Base-by-base conservation (phyloP, 2,329 filamentous ascomycete species). In the Ceratocystis alfenasii region DNA sequence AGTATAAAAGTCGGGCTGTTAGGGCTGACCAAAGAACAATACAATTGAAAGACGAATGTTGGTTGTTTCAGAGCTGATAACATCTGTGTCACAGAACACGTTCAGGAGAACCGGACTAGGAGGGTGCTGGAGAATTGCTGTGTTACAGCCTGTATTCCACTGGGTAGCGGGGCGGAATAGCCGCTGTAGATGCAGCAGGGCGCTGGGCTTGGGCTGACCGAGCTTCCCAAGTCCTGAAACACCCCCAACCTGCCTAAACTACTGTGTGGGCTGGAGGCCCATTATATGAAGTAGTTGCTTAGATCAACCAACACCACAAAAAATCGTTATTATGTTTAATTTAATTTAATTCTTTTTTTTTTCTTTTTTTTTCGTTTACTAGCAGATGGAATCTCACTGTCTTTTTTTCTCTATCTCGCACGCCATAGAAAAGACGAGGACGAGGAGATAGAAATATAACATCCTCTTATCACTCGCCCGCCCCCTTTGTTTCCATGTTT, bases 21-120 rank as follows among this genome's bases (percentile, higher is more conserved):
- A 59, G 55, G 55, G 55, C 55, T 59, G 55, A 59, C 55, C 7
- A 25, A n/a, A 53, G 36, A 36, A 59, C 28, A 59, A 36, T 33
- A 17, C 28, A 59, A 33, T n/a, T 33, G 30, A n/a, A 20, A 59
- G 20, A 4, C 15, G 22, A 15, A 57, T 2, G 28, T 5, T 15
- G 55, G 15, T 36, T 36, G 55, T 59, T 20, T 59, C 15, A 36
- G 25, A 30, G 25, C 55, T 8, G 7, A 25, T 53, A 6, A 15
- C 22, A 25, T 5, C 20, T 28, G 48, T 53, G 48, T 15, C 15
- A 53, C 15, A 25, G 48, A 53, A 25, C 48, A 50, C 48, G n/a
- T 50, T 50, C 22, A 50, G 48, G 48, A 25, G 48, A 28, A 12
- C 48, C 8, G 17, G 17, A n/a, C 6, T 7, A 17, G 46, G 22